Percentiles rank a stretch among this genome's conserved stretches.
phyloP scores from a whole-genome alignment of 208 protist genomes.

The Tritrichomonas musculus region DNA sequence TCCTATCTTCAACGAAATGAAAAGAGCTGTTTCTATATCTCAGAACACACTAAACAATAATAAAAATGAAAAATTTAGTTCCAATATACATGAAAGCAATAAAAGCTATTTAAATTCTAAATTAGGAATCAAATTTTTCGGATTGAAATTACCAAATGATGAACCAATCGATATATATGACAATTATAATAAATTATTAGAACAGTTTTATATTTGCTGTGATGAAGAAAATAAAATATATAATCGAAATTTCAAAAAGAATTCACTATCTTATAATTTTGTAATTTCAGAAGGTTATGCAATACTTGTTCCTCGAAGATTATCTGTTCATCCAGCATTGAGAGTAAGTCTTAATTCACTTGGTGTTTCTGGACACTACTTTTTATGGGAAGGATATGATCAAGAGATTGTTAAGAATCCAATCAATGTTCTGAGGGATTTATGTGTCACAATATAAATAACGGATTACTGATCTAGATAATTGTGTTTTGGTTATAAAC shows the following conservation, averaged over 20 bases:
- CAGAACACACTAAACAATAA: too few relatives aligned
- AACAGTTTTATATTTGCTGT: background rate
- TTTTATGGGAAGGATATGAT: background rate
- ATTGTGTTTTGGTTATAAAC: too few relatives aligned
- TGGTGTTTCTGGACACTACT: background rate
- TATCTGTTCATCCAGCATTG: background rate
- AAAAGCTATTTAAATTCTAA: too few relatives aligned
- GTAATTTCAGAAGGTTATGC: background rate
- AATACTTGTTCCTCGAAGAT: background rate
- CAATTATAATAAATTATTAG: background rate
- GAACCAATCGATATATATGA: background rate
- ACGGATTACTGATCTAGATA: too few relatives aligned
- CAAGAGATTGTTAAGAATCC: background rate
- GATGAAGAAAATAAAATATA: too few relatives aligned
- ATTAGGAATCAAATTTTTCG: background rate
- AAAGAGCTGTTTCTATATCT: background rate
- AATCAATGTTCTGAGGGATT: background rate
- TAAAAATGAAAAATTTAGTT: too few relatives aligned
- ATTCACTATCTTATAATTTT: background rate
- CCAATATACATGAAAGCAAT: too few relatives aligned
- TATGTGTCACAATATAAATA: background rate
- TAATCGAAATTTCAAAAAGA: background rate
- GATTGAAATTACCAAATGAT: background rate
- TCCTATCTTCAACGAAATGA: background rate
- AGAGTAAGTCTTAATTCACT: slow-evolving; percentile 6